phyloP scores from a whole-genome alignment of 73 alveolate species.

The Blepharisma japonicum region DNA sequence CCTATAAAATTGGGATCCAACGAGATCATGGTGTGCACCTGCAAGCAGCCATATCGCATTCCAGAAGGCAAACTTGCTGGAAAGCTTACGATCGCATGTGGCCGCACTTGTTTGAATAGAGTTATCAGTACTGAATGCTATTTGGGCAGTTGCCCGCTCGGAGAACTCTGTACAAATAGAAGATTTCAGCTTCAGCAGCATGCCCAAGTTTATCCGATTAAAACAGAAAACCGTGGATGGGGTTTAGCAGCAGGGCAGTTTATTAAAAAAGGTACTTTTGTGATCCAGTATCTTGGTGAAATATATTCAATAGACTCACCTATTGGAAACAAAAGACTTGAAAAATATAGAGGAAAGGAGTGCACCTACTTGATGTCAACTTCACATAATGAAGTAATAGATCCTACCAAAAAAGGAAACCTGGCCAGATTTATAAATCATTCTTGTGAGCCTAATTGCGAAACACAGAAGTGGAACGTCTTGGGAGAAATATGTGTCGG shows the following conservation, averaged over 20 bases:
- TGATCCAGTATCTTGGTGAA: constrained; percentile 97
- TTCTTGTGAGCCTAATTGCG: constrained; percentile 98
- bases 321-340: constrained; percentile 80
- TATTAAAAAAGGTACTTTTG: constrained; percentile 85
- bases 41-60: constrained; percentile 40
- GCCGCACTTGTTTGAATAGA: constrained; percentile 87
- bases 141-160: constrained; percentile 79
- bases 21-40: constrained; percentile 66
- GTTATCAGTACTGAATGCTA: constrained; percentile 88
- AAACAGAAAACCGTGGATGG: constrained; percentile 89
- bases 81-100: constrained; percentile 64
- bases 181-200: constrained; percentile 88
- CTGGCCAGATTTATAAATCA: constrained; percentile 97
- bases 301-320: constrained; percentile 86
- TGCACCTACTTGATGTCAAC: constrained; percentile 95
- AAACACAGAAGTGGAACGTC: constrained; percentile 96
- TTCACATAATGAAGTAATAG: constrained; percentile 89
- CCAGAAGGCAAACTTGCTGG: not conserved
- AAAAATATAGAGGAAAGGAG: constrained; percentile 75
- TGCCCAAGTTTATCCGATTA: constrained; percentile 94
- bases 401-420: constrained; percentile 95
- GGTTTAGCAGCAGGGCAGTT: constrained; percentile 95
- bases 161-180: constrained; percentile 85
- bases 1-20: constrained; percentile 52
- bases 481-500: constrained; percentile 97